Evolutionary conservation across 441 rosid species (phyloP), one percentile per base, ranked within the genome.

Genomic region (Brassica hybrid): DNA sequence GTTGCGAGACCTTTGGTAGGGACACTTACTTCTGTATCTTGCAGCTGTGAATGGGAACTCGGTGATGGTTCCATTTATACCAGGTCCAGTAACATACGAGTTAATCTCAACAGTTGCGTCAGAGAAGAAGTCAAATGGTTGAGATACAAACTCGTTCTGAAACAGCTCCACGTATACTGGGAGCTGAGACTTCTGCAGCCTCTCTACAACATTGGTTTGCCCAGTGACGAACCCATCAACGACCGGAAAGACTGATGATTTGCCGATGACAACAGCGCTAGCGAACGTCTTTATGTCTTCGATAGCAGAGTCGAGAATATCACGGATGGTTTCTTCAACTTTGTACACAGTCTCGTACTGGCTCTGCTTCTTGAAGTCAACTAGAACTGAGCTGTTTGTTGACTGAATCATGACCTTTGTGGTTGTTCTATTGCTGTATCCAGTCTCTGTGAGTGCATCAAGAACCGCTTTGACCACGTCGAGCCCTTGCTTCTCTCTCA

Each of bases 81-180:
- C 60, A 27, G 72, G 56, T 52, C 79, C 86, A n/a, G 0, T 0
- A 13, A 80, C 63, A 72, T 27, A 81, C 19, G 86, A 43, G 83
- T 91, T 91, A 34, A 93, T 73, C 85, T 93, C 94, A 62, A 86
- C 94, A 45, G 85, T 89, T 25, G 94, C 72, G 32, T 93, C 95
- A 12, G 89, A 69, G 81, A 86, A n/a, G n/a, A n/a, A n/a, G n/a
- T n/a, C n/a, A n/a, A n/a, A n/a, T n/a, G n/a, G n/a, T n/a, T n/a
- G n/a, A 90, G 84, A 91, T 32, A 86, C 77, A 76, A 90, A 93
- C 83, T 93, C 98, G 65, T 93, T 93, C 80, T 84, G 84, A 82
- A 93, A 90, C 32, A 76, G 58, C 78, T 84, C 83, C 23, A 88
- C 94, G 21, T 91, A 93, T 76, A 91, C 91, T 2, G 86, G 74